Evolutionary conservation across 495 filamentous ascomycete species (phyloP).

Genomic region (Aspergillus asperescens): DNA sequence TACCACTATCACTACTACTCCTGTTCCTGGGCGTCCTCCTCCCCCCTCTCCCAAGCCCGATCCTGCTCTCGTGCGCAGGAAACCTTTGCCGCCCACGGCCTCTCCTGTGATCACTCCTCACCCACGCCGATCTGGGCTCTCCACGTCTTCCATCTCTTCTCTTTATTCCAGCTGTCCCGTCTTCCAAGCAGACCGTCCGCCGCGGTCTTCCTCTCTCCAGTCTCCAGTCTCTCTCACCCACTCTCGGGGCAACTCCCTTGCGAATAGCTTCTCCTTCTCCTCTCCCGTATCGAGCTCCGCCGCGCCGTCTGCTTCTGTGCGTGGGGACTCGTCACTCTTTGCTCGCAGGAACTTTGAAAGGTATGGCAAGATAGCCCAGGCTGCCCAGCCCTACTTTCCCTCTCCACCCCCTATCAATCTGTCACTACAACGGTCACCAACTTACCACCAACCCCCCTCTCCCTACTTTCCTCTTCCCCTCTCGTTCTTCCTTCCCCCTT

Average conservation of each 20-base stretch:
- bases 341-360: conserved; percentile 37
- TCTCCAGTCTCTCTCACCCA: conserved; percentile 17
- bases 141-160: conserved; percentile 19
- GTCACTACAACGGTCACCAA: conserved; percentile 12
- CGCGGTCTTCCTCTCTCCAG: conserved; percentile 15
- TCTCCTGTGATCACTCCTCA: conserved; percentile 27
- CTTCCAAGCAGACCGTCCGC: conserved; percentile 24
- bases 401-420: conserved; percentile 14
- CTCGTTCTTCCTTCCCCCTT: conserved; percentile 11
- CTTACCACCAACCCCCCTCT: conserved; percentile 1
- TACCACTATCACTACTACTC: conserved; percentile 15
- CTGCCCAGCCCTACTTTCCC: conserved; percentile 13
- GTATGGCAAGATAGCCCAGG: conserved; percentile 30
- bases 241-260: conserved; percentile 6
- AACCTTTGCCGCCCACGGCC: conserved; percentile 34
- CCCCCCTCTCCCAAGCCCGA: conserved; percentile 17
- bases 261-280: conserved; percentile 9
- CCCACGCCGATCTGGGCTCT: conserved; percentile 22
- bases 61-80: conserved; percentile 32
- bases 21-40: conserved; percentile 18
- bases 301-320: conserved; percentile 23
- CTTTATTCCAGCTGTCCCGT: conserved; percentile 27
- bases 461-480: conserved; percentile 2
- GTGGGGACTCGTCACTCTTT: conserved; percentile 32
- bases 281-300: conserved; percentile 7